phyloP scores from a whole-genome alignment of 805 yeast genomes.

The Ogataea thermomethanolica region DNA sequence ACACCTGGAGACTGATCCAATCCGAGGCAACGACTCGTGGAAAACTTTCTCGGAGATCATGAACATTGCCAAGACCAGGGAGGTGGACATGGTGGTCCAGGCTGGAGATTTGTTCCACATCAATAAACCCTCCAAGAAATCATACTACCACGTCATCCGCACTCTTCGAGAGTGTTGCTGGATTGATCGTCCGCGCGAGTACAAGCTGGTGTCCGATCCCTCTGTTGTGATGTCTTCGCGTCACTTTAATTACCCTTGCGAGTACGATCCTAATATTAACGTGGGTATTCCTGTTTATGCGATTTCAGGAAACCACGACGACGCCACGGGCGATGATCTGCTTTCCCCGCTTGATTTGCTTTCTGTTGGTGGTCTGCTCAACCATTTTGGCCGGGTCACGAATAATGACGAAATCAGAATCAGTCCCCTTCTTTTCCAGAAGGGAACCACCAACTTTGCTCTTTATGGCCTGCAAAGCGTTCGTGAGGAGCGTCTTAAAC shows the following conservation, averaged over 20 bases:
- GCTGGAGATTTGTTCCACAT: constrained; percentile 92
- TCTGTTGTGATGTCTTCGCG: constrained; percentile 51
- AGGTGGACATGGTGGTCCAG: constrained; percentile 87
- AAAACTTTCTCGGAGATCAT: constrained; percentile 81
- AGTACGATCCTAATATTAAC: constrained; percentile 87
- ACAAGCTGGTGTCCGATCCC: constrained; percentile 82
- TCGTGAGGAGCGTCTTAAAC: constrained; percentile 81
- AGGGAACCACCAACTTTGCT: constrained; percentile 79
- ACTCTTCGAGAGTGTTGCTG: constrained; percentile 67
- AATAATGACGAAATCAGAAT: constrained; percentile 73
- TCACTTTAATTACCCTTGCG: constrained; percentile 71
- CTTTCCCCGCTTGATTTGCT: constrained; percentile 84
- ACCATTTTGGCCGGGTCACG: constrained; percentile 82
- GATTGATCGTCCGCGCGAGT: constrained; percentile 84
- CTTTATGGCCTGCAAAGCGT: constrained; percentile 86
- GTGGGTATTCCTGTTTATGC: constrained; percentile 88
- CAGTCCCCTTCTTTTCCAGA: constrained; percentile 74
- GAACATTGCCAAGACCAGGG: constrained; percentile 59
- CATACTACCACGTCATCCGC: constrained; percentile 78
- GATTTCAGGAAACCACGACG: constrained; percentile 95
- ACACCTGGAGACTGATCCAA: constrained; percentile 82
- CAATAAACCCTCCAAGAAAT: constrained; percentile 83
- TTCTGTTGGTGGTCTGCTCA: constrained; percentile 75
- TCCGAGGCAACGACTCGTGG: constrained; percentile 89
- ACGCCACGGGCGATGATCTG: constrained; percentile 82